Evolutionary conservation across 192 early-diverging fungal genomes (phyloP).

Genomic region (Irineochytrium annulatum): DNA sequence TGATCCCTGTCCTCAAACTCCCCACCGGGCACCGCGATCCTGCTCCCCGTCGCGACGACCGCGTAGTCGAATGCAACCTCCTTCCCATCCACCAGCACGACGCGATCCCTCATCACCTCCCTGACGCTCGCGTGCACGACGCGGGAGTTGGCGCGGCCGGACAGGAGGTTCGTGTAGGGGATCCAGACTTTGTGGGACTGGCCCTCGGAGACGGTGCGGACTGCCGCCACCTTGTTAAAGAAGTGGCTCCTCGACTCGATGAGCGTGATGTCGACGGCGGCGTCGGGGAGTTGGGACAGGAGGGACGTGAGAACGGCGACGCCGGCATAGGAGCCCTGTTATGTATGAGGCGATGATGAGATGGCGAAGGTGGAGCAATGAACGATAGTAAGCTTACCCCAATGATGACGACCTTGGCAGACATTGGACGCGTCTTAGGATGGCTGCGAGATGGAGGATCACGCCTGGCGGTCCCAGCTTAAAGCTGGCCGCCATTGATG

Average conservation of each 20-base stretch:
- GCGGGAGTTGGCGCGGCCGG: conserved; percentile 12
- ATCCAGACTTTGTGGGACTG: conserved; percentile 30
- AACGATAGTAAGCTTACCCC: conserved; percentile 1
- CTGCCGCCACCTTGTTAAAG: conserved; percentile 5
- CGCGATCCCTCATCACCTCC: conserved; percentile 32
- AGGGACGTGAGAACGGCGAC: neutral
- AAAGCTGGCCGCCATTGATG: too few species aligned
- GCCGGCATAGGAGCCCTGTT: conserved; percentile 18
- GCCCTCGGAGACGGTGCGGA: conserved; percentile 28
- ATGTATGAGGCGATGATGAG: neutral
- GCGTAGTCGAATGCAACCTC: conserved; percentile 61
- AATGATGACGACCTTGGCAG: conserved; percentile 16
- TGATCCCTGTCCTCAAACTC: conserved; percentile 23
- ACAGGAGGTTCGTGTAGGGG: conserved; percentile 36
- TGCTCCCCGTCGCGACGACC: conserved; percentile 60
- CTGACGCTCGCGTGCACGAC: conserved; percentile 49
- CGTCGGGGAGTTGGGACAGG: neutral
- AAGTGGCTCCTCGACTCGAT: conserved; percentile 11
- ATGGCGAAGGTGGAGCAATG: neutral
- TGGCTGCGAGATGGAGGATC: too few species aligned
- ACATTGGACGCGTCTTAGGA: too few species aligned
- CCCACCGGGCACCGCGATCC: conserved; percentile 49
- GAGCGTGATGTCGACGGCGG: conserved; percentile 11
- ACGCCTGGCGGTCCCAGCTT: too few species aligned
- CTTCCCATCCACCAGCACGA: conserved; percentile 46